Evolutionary conservation across 768 basidiomycete genomes (phyloP), one percentile per base, ranked within the genome.

Genomic region (Tulasnella sp.): DNA sequence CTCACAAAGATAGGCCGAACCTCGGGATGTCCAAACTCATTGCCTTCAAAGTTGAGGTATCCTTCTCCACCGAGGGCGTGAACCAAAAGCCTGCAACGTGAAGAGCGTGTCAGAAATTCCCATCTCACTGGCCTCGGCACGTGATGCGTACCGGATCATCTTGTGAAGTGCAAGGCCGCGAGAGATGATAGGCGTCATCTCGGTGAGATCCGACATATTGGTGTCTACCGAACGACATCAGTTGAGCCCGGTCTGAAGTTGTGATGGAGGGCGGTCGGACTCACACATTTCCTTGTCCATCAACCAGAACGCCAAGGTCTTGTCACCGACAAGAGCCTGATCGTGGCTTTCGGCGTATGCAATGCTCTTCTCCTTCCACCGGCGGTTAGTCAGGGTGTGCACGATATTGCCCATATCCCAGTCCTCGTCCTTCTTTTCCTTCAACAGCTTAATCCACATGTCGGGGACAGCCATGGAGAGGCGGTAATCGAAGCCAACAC

Each of bases 251-350:
- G 20, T 60, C 77, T 20, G 46, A 24, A 46, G 16, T 60, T 78
- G 24, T 11, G 37, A 75, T 40, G 48, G n/a, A 20, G 34, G 60
- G 50, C 31, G 73, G 7, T 50, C 1, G 50, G 54, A 46, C 91
- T 83, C 89, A 96, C 97, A 98, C 98, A 99, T 99, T 86, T 99
- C 98, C 87, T 97, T 97, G 86, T 99, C 98, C 98, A 99, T 99
- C 80, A 99, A 87, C 98, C 98, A 99, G 87, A 99, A 99, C 4
- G 98, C 98, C 72, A 99, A 84, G 3, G 97, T 99, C 88, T 99
- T 99, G 88, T 99, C 98, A 18, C 98, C 98, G 0, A 99, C 98
- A 41, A 99, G 90, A 20, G 98, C 97, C 85, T 99, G 98, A 86
- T 99, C 97, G 83, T 99, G 98, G 83, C 94, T 96, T 87, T 99